Evolutionary conservation across 306 rosid species (phyloP), one percentile per base, ranked within the genome.

Genomic region (Datisca glomerata): DNA sequence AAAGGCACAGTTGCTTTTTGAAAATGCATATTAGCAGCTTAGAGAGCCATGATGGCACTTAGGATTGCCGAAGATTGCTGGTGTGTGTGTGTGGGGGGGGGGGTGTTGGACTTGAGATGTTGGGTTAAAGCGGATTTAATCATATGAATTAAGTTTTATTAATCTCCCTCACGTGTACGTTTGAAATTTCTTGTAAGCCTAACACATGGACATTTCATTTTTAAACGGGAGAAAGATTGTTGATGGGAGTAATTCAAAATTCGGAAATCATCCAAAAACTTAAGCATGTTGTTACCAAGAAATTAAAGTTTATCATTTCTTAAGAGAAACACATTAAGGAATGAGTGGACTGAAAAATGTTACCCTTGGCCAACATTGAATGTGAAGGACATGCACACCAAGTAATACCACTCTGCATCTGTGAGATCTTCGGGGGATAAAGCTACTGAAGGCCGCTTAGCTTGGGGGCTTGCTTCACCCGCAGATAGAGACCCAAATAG

Each of bases 311-410:
- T n/a, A n/a, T n/a, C n/a, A n/a, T n/a, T n/a, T n/a, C n/a, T n/a
- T n/a, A 24, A 21, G 55, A 52, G 37, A 34, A 21, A 38, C 19
- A 31, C 11, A 28, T 28, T 12, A 18, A 43, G 18, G 24, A 35
- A 19, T 12, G 38, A 48, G 42, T 32, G 47, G 18, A 46, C 45
- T 16, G 20, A 21, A 58, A 47, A 23, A 36, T 1, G 12, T 62
- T 73, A 85, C 96, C 93, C 96, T 65, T 80, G 80, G 64, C 93
- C 96, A 57, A 63, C 45, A 56, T 80, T 65, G 82, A 77, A 85
- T 34, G 59, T 57, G 18, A 85, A 85, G 41, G 96, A 85, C 93
- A 85, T 80, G 69, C 96, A 85, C 53, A 85, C 93, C 62, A 85
- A 74, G 80, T 85, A 85, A 42, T 80, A 85, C 96, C 96, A 85